Conservation (phyloP, 495 filamentous ascomycete species). For the Ascobolus immersus region DNA sequence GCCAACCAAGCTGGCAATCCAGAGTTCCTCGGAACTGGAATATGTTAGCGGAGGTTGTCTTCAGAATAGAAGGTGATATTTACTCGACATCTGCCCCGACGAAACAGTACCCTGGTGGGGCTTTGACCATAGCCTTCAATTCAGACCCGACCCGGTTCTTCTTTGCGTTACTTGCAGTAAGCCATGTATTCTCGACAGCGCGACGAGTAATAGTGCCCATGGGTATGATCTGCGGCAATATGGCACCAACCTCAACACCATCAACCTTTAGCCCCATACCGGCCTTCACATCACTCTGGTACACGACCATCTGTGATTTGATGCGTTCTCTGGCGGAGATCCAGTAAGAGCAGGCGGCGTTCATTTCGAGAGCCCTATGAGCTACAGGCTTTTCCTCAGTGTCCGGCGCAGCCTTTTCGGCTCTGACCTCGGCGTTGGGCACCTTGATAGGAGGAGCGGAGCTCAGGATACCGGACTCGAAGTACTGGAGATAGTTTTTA, state of each 20-base stretch:
- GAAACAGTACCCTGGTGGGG: conserved; percentile 72
- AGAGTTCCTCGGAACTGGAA: conserved; percentile 61
- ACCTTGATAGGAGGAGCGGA: conserved; percentile 22
- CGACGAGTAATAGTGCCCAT: conserved; percentile 97
- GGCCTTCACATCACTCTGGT: conserved; percentile 36
- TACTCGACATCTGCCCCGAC: conserved; percentile 85
- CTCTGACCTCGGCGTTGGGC: too few species aligned
- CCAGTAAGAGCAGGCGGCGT: conserved; percentile 95
- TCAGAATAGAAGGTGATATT: neutral
- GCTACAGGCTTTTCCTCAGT: conserved; percentile 74
- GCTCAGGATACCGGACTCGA: conserved; percentile 63
- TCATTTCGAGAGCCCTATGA: conserved; percentile 91
- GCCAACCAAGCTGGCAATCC: conserved; percentile 89
- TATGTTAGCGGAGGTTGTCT: neutral
- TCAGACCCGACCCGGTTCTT: conserved; percentile 86
- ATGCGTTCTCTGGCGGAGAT: conserved; percentile 85
- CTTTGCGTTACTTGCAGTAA: conserved; percentile 94
- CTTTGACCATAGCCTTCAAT: conserved; percentile 86
- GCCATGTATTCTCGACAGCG: conserved; percentile 93
- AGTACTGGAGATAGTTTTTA: conserved; percentile 71
- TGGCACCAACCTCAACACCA: conserved; percentile 33
- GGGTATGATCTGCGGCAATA: conserved; percentile 93
- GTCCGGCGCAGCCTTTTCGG: too few species aligned
- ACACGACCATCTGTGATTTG: conserved; percentile 77
- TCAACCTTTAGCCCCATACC: conserved; percentile 1